Evolutionary conservation across 331 rosid species (phyloP).

Genomic region (Quercus tomentella): DNA sequence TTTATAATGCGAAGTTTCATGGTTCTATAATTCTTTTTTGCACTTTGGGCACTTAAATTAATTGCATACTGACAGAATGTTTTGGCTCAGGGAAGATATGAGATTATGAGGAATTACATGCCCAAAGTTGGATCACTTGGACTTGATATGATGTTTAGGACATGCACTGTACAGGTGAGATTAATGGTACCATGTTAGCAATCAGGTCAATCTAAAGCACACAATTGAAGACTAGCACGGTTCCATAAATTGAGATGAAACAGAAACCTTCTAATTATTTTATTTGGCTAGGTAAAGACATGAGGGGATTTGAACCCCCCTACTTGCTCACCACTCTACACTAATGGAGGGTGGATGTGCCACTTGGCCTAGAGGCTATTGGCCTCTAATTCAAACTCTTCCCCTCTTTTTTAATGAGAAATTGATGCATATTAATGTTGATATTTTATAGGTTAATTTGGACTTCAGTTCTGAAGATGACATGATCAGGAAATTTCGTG

Average conservation of each 20-base stretch:
- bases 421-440: slow-evolving; percentile 7
- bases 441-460: slow-evolving; percentile 68
- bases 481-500: slow-evolving; percentile 91
- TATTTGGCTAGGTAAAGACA: too few relatives aligned
- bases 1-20: neutral
- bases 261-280: neutral
- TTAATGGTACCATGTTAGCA: slow-evolving; percentile 3
- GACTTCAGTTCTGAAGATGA: slow-evolving; percentile 94
- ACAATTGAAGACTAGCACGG: neutral
- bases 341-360: too few relatives aligned
- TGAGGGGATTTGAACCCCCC: too few relatives aligned
- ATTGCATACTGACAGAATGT: slow-evolving; percentile 29
- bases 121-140: slow-evolving; percentile 98
- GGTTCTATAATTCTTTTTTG: neutral
- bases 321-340: too few relatives aligned
- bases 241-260: slow-evolving; percentile 3
- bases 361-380: too few relatives aligned
- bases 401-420: slow-evolving; percentile 7
- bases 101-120: slow-evolving; percentile 94
- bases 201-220: neutral
- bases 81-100: slow-evolving; percentile 89
- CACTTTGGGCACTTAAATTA: slow-evolving; percentile 6
- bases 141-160: slow-evolving; percentile 99
- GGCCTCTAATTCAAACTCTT: neutral
- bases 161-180: slow-evolving; percentile 96